Conservation (phyloP, 108 stramenopile genomes). For the Halocafeteria seosinensis region DNA sequence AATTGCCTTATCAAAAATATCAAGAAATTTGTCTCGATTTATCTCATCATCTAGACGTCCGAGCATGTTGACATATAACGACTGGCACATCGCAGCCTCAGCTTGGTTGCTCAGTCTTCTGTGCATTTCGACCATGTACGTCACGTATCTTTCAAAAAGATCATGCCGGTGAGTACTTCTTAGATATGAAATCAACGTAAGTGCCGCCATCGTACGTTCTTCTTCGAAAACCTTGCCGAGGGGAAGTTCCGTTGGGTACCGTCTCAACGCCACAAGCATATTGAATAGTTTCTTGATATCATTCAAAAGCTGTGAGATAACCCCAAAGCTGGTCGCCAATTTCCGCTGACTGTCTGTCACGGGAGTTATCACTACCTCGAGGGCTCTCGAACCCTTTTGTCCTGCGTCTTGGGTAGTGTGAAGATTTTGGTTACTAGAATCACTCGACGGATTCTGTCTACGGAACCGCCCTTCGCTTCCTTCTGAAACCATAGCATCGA, state of each 20-base stretch:
- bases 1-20: too few relatives aligned
- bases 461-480: too few relatives aligned
- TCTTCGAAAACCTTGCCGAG: not conserved
- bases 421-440: too few relatives aligned
- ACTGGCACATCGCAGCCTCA: not conserved
- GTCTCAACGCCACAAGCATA: not conserved
- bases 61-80: not conserved
- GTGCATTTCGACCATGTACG: not conserved
- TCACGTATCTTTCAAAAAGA: not conserved
- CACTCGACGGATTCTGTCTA: too few relatives aligned
- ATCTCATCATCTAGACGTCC: not conserved
- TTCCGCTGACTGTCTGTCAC: too few relatives aligned
- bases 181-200: not conserved
- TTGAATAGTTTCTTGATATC: not conserved
- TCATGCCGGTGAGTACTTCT: not conserved
- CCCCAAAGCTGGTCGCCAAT: too few relatives aligned
- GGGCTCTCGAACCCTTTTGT: too few relatives aligned
- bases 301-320: not conserved
- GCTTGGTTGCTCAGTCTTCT: not conserved
- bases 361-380: too few relatives aligned
- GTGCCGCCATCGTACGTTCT: not conserved
- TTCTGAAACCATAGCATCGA: not conserved
- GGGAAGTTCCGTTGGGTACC: not conserved
- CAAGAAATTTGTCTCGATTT: too few relatives aligned
- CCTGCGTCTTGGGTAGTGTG: too few relatives aligned